These are phyloP conservation scores for Paraphoma chrysanthemicola DNA, from an alignment of 2,329 filamentous ascomycete genomes.

Conservation along the genomic window DNA sequence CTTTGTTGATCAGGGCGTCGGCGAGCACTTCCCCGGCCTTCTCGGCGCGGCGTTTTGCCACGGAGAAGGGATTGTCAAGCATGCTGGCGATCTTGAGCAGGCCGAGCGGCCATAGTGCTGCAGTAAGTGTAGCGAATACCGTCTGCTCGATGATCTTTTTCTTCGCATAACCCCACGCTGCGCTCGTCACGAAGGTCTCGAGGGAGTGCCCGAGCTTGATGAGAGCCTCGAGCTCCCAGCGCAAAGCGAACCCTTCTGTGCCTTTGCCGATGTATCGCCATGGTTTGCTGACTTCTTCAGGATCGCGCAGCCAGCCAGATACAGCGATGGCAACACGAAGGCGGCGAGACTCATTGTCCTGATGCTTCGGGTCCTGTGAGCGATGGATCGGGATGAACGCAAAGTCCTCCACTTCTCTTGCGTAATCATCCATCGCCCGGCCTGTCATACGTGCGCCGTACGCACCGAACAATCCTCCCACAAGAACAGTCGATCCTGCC, in stretches of 20 bases:
- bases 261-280: conserved; percentile 79
- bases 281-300: conserved; percentile 74
- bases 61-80: conserved; percentile 82
- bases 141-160: conserved; percentile 73
- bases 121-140: conserved; percentile 54
- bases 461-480: conserved; percentile 90
- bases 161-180: conserved; percentile 80
- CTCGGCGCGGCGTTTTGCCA: conserved; percentile 77
- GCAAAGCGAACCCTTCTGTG: conserved; percentile 80
- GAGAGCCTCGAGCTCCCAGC: conserved; percentile 82
- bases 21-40: conserved; percentile 82
- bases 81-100: conserved; percentile 59
- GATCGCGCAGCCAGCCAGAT: conserved; percentile 78
- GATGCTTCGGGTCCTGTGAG: conserved; percentile 55
- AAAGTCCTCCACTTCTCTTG: conserved; percentile 87
- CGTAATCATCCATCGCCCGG: conserved; percentile 88
- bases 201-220: conserved; percentile 80
- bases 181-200: conserved; percentile 76
- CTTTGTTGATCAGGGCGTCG: conserved; percentile 80
- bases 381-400: conserved; percentile 74
- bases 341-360: conserved; percentile 55
- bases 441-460: conserved; percentile 83
- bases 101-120: conserved; percentile 58
- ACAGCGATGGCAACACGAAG: conserved; percentile 84
- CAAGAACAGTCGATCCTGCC: conserved; percentile 78